A percentile compares a stretch with the other conserved stretches of the same genome.
Evolutionary conservation across 768 basidiomycete species (phyloP).

Genomic region (Russula abietina): DNA sequence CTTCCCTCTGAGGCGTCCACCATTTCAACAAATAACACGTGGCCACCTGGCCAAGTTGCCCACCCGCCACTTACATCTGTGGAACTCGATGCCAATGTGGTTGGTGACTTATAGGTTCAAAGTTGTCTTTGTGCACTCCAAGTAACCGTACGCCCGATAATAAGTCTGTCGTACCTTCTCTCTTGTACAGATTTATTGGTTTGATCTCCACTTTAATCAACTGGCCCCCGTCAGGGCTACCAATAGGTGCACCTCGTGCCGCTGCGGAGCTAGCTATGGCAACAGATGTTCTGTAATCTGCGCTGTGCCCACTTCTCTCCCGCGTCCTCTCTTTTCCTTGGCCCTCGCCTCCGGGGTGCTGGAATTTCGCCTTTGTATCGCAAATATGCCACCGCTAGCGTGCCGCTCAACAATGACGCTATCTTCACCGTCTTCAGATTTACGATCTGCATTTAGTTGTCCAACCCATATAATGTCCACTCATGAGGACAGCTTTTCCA

Average conservation of each 20-base stretch:
- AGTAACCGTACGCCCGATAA: too few relatives aligned
- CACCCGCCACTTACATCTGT: too few relatives aligned
- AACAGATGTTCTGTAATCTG: conserved; percentile 19
- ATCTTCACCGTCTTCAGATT: too few relatives aligned
- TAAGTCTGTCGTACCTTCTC: too few relatives aligned
- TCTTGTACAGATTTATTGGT: conserved; percentile 22
- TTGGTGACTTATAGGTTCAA: too few relatives aligned
- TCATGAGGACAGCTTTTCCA: not conserved
- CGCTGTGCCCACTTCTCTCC: conserved; percentile 16
- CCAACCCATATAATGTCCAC: conserved; percentile 5
- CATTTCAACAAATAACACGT: too few relatives aligned
- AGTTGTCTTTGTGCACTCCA: not conserved
- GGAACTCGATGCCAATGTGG: too few relatives aligned
- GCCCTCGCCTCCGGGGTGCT: not conserved
- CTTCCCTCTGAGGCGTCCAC: too few relatives aligned
- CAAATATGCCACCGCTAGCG: conserved; percentile 10
- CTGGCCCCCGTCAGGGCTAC: too few relatives aligned
- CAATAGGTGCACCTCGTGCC: too few relatives aligned
- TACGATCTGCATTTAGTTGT: not conserved
- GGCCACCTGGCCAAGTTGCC: too few relatives aligned
- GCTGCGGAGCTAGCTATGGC: not conserved
- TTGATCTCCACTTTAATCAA: conserved; percentile 22
- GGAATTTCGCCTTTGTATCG: not conserved
- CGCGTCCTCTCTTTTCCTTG: not conserved
- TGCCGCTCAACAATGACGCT: not conserved